Evolutionary conservation across 352 stramenopile species (phyloP).

Genomic region (Phytophthora pinifolia): DNA sequence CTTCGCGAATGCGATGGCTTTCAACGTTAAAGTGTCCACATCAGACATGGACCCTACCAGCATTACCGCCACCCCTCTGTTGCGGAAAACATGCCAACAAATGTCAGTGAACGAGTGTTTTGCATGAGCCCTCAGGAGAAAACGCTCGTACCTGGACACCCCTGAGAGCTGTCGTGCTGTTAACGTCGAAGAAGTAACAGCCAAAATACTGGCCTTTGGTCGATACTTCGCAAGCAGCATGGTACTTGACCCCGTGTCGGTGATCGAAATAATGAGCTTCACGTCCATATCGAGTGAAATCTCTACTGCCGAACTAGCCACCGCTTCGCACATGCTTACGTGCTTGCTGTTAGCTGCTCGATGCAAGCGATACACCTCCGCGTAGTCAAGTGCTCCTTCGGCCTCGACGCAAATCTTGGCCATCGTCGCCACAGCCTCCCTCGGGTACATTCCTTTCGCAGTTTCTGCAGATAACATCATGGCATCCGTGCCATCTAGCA

Average conservation of each 20-base stretch:
- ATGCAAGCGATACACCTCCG: conserved; percentile 63
- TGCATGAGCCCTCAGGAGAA: background rate
- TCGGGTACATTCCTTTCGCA: conserved; percentile 97
- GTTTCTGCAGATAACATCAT: conserved; percentile 99
- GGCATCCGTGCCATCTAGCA: conserved; percentile 98
- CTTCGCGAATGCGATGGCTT: conserved; percentile 84
- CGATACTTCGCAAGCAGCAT: conserved; percentile 97
- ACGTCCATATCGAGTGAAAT: conserved; percentile 96
- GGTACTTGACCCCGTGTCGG: conserved; percentile 93
- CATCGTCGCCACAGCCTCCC: conserved; percentile 96
- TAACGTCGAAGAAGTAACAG: conserved; percentile 79
- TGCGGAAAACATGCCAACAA: conserved; percentile 2
- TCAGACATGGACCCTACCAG: conserved; percentile 79
- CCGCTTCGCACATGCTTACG: conserved; percentile 90
- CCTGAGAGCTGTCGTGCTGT: conserved; percentile 74
- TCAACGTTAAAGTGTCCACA: conserved; percentile 84
- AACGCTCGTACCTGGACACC: conserved; percentile 62
- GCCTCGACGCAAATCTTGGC: conserved; percentile 91
- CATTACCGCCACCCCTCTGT: conserved; percentile 66
- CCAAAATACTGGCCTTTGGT: conserved; percentile 85
- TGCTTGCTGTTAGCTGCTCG: conserved; percentile 46
- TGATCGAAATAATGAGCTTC: conserved; percentile 97
- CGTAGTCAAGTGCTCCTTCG: conserved; percentile 80
- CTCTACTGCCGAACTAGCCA: conserved; percentile 97
- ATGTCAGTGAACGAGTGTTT: background rate